Evolutionary conservation across 1,284 basidiomycete species (phyloP).

Genomic region (Xerocomus amazonicus): DNA sequence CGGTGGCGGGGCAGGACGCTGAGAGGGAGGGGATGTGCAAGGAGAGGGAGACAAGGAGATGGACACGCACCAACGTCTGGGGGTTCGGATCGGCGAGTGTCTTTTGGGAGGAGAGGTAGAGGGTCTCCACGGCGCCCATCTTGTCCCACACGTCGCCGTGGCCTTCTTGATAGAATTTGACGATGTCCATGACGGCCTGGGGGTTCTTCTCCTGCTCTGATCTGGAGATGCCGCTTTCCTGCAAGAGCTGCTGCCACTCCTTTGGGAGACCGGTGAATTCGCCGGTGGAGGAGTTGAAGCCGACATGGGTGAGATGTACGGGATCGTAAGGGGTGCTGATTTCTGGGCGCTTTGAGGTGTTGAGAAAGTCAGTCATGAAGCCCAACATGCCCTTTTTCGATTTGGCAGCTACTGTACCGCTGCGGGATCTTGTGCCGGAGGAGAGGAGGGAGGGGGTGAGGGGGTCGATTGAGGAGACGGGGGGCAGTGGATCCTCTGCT

Average conservation of each 20-base stretch:
- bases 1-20: conserved; percentile 49
- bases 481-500: conserved; percentile 47
- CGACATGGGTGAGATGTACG: conserved; percentile 99
- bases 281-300: conserved; percentile 97
- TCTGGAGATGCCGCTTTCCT: conserved; percentile 94
- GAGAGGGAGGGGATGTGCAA: conserved; percentile 25
- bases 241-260: conserved; percentile 98
- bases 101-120: conserved; percentile 30
- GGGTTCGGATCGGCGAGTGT: conserved; percentile 43
- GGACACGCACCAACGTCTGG: conserved; percentile 48
- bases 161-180: conserved; percentile 95
- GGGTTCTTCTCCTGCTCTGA: conserved; percentile 97
- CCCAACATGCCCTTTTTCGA: conserved; percentile 73
- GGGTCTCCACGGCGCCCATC: conserved; percentile 53
- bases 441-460: conserved; percentile 15
- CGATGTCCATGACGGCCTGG: conserved; percentile 97
- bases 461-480: conserved; percentile 31
- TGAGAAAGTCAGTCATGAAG: conserved; percentile 80
- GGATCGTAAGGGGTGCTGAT: conserved; percentile 99
- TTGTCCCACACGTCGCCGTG: conserved; percentile 80
- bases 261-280: conserved; percentile 98
- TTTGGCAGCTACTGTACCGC: conserved; percentile 58
- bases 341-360: conserved; percentile 78
- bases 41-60: conserved; percentile 2
- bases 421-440: conserved; percentile 52